Base-by-base conservation (phyloP, 257 asterid genomes). In the Fraxinus quadrangulata region DNA sequence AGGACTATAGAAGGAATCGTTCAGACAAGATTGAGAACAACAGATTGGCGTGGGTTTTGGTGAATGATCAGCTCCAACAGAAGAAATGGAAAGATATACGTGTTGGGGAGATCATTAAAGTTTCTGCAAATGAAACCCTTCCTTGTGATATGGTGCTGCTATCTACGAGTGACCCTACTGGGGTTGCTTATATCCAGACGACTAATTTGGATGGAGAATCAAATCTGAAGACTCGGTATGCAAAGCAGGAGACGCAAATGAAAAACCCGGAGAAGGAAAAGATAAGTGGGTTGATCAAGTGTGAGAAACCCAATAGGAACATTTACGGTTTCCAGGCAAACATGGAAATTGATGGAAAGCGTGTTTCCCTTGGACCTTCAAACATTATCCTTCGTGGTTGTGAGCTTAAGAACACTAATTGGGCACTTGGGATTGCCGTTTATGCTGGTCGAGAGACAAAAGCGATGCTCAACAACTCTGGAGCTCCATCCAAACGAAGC, bases 71-170 rank as follows among this genome's bases (percentile, higher is more conserved):
- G 49, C 92, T 92, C 71, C 87, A 86, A 84, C 85, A 86, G 85
- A 92, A 87, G 66, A 88, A 85, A 83, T 96, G 99, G 99, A 96
- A 93, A 84, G 86, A 93, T 40, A 80, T 93, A 63, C 76, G 82
- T 31, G 98, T 92, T 5, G 97, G 99, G 36, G 98, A 96, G 84
- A 76, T 90, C 73, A 81, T 96, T 79, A 96, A 89, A 82, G 78
- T 93, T 79, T 85, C 84, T 47, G 89, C 89, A 11, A 90, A 87
- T 47, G 93, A 89, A 19, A 84, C 96, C n/a, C 90, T 92, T 81
- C 99, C 99, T 28, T 93, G 99, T 85, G 99, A 96, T 72, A 89
- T 93, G 99, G 99, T 96, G 31, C 76, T 96, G 76, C 91, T 96
- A 75, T 92, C 96, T 0, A 93, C 99, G 0, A 89, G 98, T 69